Base-by-base conservation (phyloP, 2,329 filamentous ascomycete genomes). In the Curvularia verruculosa region DNA sequence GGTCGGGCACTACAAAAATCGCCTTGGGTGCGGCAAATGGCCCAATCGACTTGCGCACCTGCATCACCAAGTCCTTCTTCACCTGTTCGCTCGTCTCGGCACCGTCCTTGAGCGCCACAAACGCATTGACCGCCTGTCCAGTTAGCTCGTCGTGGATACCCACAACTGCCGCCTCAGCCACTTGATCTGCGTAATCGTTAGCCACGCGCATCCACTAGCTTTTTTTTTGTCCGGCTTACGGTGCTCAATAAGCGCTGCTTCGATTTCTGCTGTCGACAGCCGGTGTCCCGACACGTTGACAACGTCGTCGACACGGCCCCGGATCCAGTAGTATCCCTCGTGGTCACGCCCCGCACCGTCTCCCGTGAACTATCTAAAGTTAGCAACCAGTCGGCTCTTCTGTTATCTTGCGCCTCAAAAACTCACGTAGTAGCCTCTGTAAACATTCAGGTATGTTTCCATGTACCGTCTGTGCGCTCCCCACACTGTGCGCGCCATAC, bases 281-380 rank as follows among this genome's bases (percentile, higher is more conserved):
- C 95, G 89, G 79, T 99, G 95, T 26, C 95, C 95, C 68, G 90
- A 95, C 61, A 99, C 95, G 79, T 99, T 99, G 77, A 99, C 94
- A 41, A 99, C 95, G 72, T 99, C 95, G 75, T 99, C 95, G 51
- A 99, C 95, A 78, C 95, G 92, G 65, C 95, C 95, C 61, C 95
- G 91, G 77, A 99, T 99, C 95, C 95, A 99, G 87, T 98, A 99
- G 84, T 97, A 99, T 55, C 95, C 95, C 72, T 99, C 95, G 79
- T 96, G 90, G 77, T 99, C 95, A 74, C 95, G 91, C 58, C 91
- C 95, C 54, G 95, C 95, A 74, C 95, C 95, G 75, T 99, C 95
- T 56, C 91, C 91, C 15, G 91, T 95, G 81, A 95, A 96, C 88
- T 91, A 15, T 65, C 29, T 10, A 5, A 29, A 9, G 34, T 75